phyloP scores from a whole-genome alignment of 371 early-diverging fungal species.

The Zychaea mexicana region DNA sequence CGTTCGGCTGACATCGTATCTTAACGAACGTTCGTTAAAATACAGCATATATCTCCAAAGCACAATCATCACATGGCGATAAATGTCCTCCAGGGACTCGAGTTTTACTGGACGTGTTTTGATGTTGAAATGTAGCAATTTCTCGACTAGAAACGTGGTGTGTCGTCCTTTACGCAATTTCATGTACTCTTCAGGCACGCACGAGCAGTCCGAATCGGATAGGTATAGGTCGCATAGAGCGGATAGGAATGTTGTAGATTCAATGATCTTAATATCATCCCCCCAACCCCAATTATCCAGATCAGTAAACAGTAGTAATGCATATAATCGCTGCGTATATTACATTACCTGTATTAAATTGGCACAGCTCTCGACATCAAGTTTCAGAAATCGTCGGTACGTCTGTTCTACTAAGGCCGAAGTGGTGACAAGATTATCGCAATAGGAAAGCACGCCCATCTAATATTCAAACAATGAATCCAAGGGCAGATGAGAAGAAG shows the following conservation, averaged over 20 bases:
- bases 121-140: constrained; percentile 16
- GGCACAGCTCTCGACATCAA: constrained; percentile 12
- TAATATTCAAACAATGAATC: not conserved
- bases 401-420: constrained; percentile 14
- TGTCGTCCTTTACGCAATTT: not conserved
- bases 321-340: too few relatives aligned
- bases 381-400: constrained; percentile 13
- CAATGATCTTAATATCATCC: constrained; percentile 7
- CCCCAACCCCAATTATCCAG: too few relatives aligned
- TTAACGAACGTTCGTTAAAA: constrained; percentile 11
- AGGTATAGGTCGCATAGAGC: constrained; percentile 16
- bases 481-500: too few relatives aligned
- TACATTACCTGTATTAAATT: constrained; percentile 18
- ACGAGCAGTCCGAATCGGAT: constrained; percentile 11
- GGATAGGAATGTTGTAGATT: constrained; percentile 15
- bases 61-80: constrained; percentile 15
- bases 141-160: not conserved
- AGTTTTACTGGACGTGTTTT: constrained; percentile 11
- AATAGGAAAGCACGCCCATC: constrained; percentile 18
- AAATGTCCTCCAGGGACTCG: constrained; percentile 5
- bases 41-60: constrained; percentile 7
- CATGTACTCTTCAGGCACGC: constrained; percentile 7
- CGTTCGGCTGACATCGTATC: constrained; percentile 6
- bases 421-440: constrained; percentile 11
- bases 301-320: too few relatives aligned